phyloP scores from a whole-genome alignment of 1,139 yeast species.

The Zygoascus meyerae region DNA sequence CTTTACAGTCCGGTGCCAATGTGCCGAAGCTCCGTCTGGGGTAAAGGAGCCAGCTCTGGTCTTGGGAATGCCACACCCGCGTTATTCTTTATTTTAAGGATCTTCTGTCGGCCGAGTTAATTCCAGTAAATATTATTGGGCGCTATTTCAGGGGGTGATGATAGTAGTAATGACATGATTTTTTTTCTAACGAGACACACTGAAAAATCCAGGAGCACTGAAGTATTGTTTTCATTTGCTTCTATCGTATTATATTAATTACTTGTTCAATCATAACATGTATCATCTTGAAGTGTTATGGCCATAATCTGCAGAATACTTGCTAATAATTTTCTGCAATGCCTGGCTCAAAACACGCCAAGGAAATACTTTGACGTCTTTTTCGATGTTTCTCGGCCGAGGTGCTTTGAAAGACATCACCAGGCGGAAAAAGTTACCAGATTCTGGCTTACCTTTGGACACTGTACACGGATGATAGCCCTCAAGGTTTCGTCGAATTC shows the following conservation, averaged over 20 bases:
- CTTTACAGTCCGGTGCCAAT: not conserved
- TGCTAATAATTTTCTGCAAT: constrained; percentile 54
- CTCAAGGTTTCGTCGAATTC: constrained; percentile 63
- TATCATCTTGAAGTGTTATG: not conserved
- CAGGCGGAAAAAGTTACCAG: constrained; percentile 47
- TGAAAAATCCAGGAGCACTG: too few species aligned
- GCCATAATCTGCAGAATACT: constrained; percentile 41
- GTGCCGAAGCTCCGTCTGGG: too few species aligned
- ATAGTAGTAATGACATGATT: too few species aligned
- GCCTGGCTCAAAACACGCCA: constrained; percentile 56
- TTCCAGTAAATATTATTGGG: too few species aligned
- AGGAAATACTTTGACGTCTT: constrained; percentile 62
- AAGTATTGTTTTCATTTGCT: not conserved
- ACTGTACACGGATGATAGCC: constrained; percentile 60
- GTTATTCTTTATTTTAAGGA: too few species aligned
- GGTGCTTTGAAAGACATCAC: constrained; percentile 64
- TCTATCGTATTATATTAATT: not conserved
- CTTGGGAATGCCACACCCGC: too few species aligned
- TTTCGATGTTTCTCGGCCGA: constrained; percentile 65
- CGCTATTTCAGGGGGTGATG: too few species aligned
- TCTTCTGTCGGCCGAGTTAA: too few species aligned
- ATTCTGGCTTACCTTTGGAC: constrained; percentile 44
- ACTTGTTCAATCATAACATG: not conserved
- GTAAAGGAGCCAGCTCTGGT: too few species aligned
- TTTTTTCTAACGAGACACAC: too few species aligned